A percentile compares a stretch with the other conserved stretches of the same genome.
phyloP scores from a whole-genome alignment of 208 protist species.

The Trypanosoma platydactyli region DNA sequence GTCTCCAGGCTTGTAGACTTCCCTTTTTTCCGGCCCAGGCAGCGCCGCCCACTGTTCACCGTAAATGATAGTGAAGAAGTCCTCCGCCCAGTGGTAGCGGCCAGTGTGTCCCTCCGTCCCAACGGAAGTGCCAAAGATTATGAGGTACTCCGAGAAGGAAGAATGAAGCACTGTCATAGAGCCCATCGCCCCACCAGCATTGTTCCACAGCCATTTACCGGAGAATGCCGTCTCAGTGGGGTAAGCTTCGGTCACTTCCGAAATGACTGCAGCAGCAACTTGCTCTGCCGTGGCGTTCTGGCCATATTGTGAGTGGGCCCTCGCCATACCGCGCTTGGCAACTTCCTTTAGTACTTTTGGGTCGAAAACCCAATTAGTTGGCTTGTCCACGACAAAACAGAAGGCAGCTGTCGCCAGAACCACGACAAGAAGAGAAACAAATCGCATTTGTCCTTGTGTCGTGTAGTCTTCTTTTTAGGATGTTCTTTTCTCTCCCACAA shows the following conservation, averaged over 20 bases:
- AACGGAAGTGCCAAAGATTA: conserved; percentile 89
- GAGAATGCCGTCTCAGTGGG: conserved; percentile 61
- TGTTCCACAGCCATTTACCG: conserved; percentile 88
- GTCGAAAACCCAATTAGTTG: conserved; percentile 76
- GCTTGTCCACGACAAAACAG: conserved; percentile 51
- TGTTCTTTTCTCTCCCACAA: neutral
- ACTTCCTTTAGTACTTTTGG: conserved; percentile 69
- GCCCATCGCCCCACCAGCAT: conserved; percentile 92
- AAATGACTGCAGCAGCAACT: conserved; percentile 68
- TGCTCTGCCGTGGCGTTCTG: conserved; percentile 37
- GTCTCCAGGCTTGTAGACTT: conserved; percentile 76
- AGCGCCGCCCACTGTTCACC: conserved; percentile 89
- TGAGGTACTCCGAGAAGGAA: conserved; percentile 93
- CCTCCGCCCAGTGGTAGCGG: conserved; percentile 73
- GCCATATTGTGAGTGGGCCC: conserved; percentile 49
- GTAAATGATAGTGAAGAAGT: conserved; percentile 91
- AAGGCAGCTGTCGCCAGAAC: conserved; percentile 42
- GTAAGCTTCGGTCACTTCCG: conserved; percentile 61
- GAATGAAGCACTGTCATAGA: conserved; percentile 88
- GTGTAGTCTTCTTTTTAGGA: neutral
- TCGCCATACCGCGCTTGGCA: conserved; percentile 63
- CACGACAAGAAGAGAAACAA: conserved; percentile 30
- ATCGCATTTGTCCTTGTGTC: neutral
- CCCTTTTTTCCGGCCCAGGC: conserved; percentile 29
- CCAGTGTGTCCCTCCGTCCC: conserved; percentile 92